These are phyloP conservation scores for Venturia asperata DNA, from an alignment of 2,329 filamentous ascomycete genomes.

Conservation along the genomic window DNA sequence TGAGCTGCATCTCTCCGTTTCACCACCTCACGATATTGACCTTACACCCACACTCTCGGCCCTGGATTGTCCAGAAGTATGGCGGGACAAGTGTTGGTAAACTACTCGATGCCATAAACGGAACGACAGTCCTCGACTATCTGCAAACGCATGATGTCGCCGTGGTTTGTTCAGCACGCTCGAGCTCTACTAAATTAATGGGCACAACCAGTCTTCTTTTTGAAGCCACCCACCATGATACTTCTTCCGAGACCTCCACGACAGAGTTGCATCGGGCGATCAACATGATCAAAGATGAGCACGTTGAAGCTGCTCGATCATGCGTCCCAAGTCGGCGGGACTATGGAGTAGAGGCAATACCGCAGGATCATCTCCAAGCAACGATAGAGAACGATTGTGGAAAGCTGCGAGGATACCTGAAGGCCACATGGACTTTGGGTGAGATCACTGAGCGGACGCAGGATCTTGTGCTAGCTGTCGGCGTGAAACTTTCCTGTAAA, in stretches of 20 bases:
- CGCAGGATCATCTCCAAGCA: slow-evolving; percentile 37
- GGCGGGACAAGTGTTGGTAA: slow-evolving; percentile 83
- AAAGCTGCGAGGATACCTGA: slow-evolving; percentile 66
- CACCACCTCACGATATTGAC: background rate
- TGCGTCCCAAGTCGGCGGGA: slow-evolving; percentile 29
- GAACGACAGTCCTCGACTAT: background rate
- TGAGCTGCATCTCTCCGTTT: too few relatives aligned
- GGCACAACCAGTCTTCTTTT: slow-evolving; percentile 63
- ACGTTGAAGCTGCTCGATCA: slow-evolving; percentile 63
- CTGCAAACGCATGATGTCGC: slow-evolving; percentile 47
- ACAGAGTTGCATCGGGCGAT: slow-evolving; percentile 48
- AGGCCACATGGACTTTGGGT: slow-evolving; percentile 52
- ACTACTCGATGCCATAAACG: slow-evolving; percentile 10
- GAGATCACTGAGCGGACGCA: slow-evolving; percentile 46
- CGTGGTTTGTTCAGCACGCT: slow-evolving; percentile 91
- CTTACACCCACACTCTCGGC: background rate
- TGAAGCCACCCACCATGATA: slow-evolving; percentile 39
- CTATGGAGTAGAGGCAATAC: slow-evolving; percentile 70
- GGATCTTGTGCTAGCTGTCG: slow-evolving; percentile 80
- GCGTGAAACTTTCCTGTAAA: slow-evolving; percentile 88
- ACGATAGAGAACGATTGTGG: slow-evolving; percentile 69
- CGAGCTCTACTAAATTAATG: slow-evolving; percentile 86
- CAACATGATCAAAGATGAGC: slow-evolving; percentile 73
- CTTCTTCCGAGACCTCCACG: background rate
- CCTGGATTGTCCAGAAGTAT: slow-evolving; percentile 90